Evolutionary conservation across 1,284 basidiomycete species (phyloP).

Genomic region (Ceratobasidium sp.): DNA sequence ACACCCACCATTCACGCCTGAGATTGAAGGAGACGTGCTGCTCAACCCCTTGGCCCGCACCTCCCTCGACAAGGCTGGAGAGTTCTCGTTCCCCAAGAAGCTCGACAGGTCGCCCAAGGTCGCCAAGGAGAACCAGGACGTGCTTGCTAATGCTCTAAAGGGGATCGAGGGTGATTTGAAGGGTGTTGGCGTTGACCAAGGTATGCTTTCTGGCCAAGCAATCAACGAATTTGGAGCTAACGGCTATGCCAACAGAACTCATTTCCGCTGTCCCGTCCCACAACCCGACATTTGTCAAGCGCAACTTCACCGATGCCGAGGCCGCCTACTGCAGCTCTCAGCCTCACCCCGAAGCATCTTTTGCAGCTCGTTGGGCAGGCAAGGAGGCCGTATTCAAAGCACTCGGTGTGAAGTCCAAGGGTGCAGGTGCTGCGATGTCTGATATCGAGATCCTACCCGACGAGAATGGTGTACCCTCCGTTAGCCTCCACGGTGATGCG

Average conservation of each 20-base stretch:
- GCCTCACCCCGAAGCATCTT: slow-evolving; percentile 85
- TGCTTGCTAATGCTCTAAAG: slow-evolving; percentile 63
- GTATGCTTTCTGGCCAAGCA: slow-evolving; percentile 52
- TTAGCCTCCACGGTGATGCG: slow-evolving; percentile 84
- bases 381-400: slow-evolving; percentile 99
- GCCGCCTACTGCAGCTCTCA: slow-evolving; percentile 86
- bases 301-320: slow-evolving; percentile 94
- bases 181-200: slow-evolving; percentile 87
- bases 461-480: slow-evolving; percentile 69
- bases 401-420: slow-evolving; percentile 87
- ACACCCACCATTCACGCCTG: slow-evolving; percentile 84
- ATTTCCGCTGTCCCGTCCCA: slow-evolving; percentile 90
- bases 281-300: slow-evolving; percentile 84
- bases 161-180: slow-evolving; percentile 55
- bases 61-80: slow-evolving; percentile 82
- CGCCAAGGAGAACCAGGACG: slow-evolving; percentile 71
- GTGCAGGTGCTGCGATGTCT: slow-evolving; percentile 90
- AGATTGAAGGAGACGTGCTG: slow-evolving; percentile 86
- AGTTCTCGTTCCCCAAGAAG: slow-evolving; percentile 77
- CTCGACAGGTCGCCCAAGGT: slow-evolving; percentile 61
- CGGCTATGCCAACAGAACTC: slow-evolving; percentile 63
- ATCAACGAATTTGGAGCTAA: neutral
- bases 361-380: slow-evolving; percentile 95
- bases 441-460: slow-evolving; percentile 92
- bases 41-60: slow-evolving; percentile 93